Evolutionary conservation across 305 asterid species (phyloP).

Genomic region (Solanum hybrid): DNA sequence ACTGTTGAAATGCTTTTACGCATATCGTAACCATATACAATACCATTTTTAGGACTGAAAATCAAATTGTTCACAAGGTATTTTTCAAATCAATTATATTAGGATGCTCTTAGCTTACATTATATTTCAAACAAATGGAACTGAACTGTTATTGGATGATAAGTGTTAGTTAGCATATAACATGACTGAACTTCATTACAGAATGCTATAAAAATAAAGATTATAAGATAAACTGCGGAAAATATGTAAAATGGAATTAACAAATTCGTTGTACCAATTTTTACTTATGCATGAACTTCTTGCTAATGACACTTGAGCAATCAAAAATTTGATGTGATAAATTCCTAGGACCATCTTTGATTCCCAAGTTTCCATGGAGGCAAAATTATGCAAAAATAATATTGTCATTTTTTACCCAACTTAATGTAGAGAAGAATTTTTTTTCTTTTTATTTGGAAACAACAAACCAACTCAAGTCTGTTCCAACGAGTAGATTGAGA

Average conservation of each 20-base stretch:
- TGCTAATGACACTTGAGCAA: not conserved
- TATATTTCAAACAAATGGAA: not conserved
- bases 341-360: not conserved
- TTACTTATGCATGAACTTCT: not conserved
- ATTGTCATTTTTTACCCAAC: not conserved
- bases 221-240: not conserved
- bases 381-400: not conserved
- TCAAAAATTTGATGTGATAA: not conserved
- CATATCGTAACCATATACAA: not conserved
- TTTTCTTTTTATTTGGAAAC: not conserved
- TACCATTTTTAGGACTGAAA: not conserved
- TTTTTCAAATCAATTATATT: not conserved
- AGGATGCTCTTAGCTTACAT: not conserved
- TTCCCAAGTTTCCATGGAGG: not conserved
- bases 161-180: not conserved
- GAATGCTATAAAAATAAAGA: not conserved
- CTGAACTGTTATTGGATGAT: not conserved
- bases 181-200: not conserved
- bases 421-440: not conserved
- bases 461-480: not conserved
- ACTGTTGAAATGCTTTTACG: not conserved
- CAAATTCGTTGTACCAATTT: not conserved
- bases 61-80: not conserved
- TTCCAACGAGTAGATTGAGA: not conserved
- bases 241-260: not conserved